Percentiles rank a stretch among this genome's conserved stretches.
Evolutionary conservation across 2,329 filamentous ascomycete species (phyloP).

Genomic region (Fusarium sp.): DNA sequence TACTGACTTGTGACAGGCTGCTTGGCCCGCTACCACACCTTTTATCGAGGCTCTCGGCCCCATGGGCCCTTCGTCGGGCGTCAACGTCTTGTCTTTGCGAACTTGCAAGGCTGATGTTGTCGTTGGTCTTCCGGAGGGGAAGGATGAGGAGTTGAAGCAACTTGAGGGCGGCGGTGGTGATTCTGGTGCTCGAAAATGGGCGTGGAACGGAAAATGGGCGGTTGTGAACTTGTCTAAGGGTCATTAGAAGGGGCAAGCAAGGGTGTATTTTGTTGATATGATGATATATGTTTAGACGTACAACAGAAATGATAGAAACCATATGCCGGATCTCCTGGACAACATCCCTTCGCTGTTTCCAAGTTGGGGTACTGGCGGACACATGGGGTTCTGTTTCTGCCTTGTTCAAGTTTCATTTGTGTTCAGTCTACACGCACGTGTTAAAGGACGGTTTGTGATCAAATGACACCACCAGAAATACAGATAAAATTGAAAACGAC

Average conservation of each 20-base stretch:
- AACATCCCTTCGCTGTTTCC: background rate
- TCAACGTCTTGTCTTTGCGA: slow-evolving; percentile 86
- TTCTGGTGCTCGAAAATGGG: slow-evolving; percentile 81
- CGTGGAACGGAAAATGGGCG: slow-evolving; percentile 96
- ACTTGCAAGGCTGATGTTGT: slow-evolving; percentile 98
- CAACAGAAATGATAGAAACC: slow-evolving; percentile 4
- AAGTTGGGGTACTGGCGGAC: background rate
- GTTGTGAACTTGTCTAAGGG: slow-evolving; percentile 71
- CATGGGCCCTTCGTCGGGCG: slow-evolving; percentile 80
- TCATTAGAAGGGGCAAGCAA: slow-evolving; percentile 31
- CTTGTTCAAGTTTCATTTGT: background rate
- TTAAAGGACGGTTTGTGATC: background rate
- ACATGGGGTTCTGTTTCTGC: background rate
- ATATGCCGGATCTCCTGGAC: background rate
- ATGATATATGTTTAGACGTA: slow-evolving; percentile 26
- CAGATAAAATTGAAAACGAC: background rate
- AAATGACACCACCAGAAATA: background rate
- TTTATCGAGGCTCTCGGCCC: slow-evolving; percentile 88
- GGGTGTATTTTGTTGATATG: slow-evolving; percentile 5
- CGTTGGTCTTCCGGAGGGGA: slow-evolving; percentile 82
- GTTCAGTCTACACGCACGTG: background rate
- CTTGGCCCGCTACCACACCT: slow-evolving; percentile 87
- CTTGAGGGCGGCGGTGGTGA: slow-evolving; percentile 77
- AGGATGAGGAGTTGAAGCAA: slow-evolving; percentile 81
- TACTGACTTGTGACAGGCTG: slow-evolving; percentile 44